Percentiles rank a stretch among this genome's conserved stretches.
Conservation (phyloP, 2,329 filamentous ascomycete species). For the Septoria linicola region DNA sequence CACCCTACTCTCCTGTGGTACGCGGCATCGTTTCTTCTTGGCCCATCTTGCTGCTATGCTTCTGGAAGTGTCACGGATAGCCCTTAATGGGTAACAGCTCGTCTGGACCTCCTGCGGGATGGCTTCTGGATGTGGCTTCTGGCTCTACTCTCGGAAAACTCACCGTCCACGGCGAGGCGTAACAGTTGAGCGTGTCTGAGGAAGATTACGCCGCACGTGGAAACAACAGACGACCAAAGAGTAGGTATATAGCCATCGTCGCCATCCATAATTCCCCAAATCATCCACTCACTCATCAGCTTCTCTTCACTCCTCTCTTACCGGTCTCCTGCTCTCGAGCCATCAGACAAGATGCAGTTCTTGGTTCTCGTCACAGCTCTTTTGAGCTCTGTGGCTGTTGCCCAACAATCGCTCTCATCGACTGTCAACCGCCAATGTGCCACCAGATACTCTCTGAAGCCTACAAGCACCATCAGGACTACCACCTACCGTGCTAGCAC, state of each 20-base stretch:
- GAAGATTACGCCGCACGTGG: background rate
- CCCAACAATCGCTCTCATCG: conserved; percentile 3
- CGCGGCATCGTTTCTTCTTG: background rate
- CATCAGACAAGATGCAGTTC: conserved; percentile 5
- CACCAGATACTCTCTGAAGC: conserved; percentile 4
- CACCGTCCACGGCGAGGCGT: background rate
- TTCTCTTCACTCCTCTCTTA: background rate
- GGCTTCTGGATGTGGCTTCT: conserved; percentile 5
- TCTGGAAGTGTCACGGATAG: conserved; percentile 1
- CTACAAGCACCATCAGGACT: conserved; percentile 8
- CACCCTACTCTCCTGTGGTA: background rate
- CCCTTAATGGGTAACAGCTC: background rate
- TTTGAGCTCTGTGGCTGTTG: conserved; percentile 7
- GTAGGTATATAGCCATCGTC: conserved; percentile 5
- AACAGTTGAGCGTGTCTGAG: background rate
- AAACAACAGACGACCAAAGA: background rate
- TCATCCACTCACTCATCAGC: conserved; percentile 10
- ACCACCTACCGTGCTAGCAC: conserved; percentile 5
- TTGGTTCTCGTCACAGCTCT: conserved; percentile 5
- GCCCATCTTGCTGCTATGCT: background rate
- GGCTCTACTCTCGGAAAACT: background rate
- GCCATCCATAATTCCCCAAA: background rate
- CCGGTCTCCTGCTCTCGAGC: conserved; percentile 1
- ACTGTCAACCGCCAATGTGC: conserved; percentile 6
- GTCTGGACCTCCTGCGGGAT: background rate